Conservation (phyloP, 306 rosid species). For the Castanospermum australe region DNA sequence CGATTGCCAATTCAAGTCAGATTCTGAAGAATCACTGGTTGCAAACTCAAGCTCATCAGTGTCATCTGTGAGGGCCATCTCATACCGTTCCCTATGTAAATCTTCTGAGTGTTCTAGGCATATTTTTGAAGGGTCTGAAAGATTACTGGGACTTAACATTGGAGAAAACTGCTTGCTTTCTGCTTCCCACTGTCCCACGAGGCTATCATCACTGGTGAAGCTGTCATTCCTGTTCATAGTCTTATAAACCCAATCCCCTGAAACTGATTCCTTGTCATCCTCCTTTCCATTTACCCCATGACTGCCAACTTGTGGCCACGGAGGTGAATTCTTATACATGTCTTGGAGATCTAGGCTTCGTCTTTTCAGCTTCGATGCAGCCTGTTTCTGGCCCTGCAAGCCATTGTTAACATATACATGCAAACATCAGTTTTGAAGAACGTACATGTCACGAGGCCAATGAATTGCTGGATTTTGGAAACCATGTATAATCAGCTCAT, state of each 20-base stretch:
- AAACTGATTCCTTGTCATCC: conserved; percentile 59
- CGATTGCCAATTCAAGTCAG: conserved; percentile 69
- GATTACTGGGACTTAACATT: conserved; percentile 39
- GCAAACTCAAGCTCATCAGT: conserved; percentile 73
- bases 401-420: background rate
- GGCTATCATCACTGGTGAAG: conserved; percentile 53
- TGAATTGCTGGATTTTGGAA: background rate
- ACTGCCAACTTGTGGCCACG: conserved; percentile 46
- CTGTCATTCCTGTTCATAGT: conserved; percentile 48
- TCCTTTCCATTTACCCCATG: conserved; percentile 37
- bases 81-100: conserved; percentile 35
- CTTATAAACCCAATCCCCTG: conserved; percentile 66
- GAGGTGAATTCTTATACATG: conserved; percentile 39
- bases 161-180: conserved; percentile 50
- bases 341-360: conserved; percentile 78
- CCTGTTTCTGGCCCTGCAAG: conserved; percentile 41
- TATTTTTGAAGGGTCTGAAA: conserved; percentile 46
- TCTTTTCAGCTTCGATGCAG: conserved; percentile 48
- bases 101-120: conserved; percentile 36
- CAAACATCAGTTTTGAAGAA: background rate
- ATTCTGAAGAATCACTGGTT: conserved; percentile 82
- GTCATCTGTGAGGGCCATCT: conserved; percentile 51
- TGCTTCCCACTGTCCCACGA: conserved; percentile 62
- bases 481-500: background rate
- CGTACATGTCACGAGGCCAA: background rate